Percentiles rank a stretch among this genome's conserved stretches.
These are phyloP conservation scores for Nemania sp. DNA, from an alignment of 2,329 filamentous ascomycete species.

Conservation along the genomic window DNA sequence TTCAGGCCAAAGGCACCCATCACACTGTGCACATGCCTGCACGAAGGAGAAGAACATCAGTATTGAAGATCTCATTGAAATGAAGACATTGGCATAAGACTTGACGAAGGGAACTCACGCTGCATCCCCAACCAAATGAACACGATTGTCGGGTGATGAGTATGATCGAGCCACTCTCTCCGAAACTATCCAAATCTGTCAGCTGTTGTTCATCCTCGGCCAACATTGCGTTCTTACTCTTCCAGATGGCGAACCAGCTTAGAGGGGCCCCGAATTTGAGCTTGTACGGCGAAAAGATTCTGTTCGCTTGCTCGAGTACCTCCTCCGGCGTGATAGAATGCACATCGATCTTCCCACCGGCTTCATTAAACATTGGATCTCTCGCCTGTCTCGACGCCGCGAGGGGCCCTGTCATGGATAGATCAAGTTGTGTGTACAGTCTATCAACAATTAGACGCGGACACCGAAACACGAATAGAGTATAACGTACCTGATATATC, in stretches of 20 bases:
- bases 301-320: conserved; percentile 41
- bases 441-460: conserved; percentile 15
- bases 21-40: conserved; percentile 42
- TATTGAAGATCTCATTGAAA: not conserved
- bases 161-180: conserved; percentile 42
- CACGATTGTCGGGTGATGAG: conserved; percentile 38
- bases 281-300: conserved; percentile 42
- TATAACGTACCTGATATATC: conserved; percentile 34
- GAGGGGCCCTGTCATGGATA: conserved; percentile 33
- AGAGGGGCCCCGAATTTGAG: conserved; percentile 40
- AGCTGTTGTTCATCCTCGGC: not conserved
- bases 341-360: conserved; percentile 38
- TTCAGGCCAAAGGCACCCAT: conserved; percentile 46
- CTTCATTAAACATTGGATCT: conserved; percentile 35
- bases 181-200: conserved; percentile 31
- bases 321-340: conserved; percentile 44
- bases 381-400: conserved; percentile 31
- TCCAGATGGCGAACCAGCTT: conserved; percentile 45
- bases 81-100: not conserved
- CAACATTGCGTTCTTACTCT: conserved; percentile 26
- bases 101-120: conserved; percentile 31
- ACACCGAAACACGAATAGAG: not conserved
- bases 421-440: conserved; percentile 40
- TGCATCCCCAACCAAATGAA: conserved; percentile 42
- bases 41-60: not conserved